Percentiles rank a stretch among this genome's conserved stretches.
Conservation (phyloP, 805 yeast species). For the Suhomyces pyralidae region DNA sequence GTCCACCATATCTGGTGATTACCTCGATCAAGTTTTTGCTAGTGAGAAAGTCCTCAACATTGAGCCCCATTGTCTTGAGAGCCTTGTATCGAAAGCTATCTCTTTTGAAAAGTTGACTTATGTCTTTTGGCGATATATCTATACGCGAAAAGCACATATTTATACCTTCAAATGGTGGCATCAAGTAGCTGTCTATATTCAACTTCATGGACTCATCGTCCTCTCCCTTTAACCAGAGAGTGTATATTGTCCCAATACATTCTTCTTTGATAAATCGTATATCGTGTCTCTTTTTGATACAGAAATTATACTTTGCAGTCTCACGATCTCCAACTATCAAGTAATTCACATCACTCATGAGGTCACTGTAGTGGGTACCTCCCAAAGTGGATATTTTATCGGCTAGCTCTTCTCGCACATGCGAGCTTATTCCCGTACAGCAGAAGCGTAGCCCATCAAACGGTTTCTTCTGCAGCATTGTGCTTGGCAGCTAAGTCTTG, state of each 20-base stretch:
- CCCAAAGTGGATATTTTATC: slow-evolving; percentile 54
- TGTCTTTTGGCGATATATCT: slow-evolving; percentile 15
- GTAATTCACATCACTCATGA: slow-evolving; percentile 59
- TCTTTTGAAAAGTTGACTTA: slow-evolving; percentile 13
- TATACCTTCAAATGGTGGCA: slow-evolving; percentile 47
- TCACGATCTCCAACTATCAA: slow-evolving; percentile 57
- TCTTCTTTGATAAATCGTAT: slow-evolving; percentile 52
- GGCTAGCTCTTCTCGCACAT: slow-evolving; percentile 41
- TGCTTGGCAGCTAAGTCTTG: neutral
- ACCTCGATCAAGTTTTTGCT: slow-evolving; percentile 30
- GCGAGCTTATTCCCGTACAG: slow-evolving; percentile 50
- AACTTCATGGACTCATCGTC: slow-evolving; percentile 24
- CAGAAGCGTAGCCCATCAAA: slow-evolving; percentile 51
- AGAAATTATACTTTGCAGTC: slow-evolving; percentile 55
- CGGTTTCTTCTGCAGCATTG: slow-evolving; percentile 25
- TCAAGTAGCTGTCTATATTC: slow-evolving; percentile 18
- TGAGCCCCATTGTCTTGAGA: slow-evolving; percentile 5
- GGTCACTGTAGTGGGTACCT: slow-evolving; percentile 53
- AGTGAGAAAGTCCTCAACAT: slow-evolving; percentile 18
- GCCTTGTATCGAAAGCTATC: slow-evolving; percentile 22
- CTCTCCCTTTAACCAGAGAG: slow-evolving; percentile 53
- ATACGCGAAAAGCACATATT: slow-evolving; percentile 44
- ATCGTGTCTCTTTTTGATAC: slow-evolving; percentile 51
- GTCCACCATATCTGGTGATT: slow-evolving; percentile 48
- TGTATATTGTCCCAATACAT: slow-evolving; percentile 43